Evolutionary conservation across 2,329 filamentous ascomycete genomes (phyloP).

Genomic region (Colletotrichum sp.): DNA sequence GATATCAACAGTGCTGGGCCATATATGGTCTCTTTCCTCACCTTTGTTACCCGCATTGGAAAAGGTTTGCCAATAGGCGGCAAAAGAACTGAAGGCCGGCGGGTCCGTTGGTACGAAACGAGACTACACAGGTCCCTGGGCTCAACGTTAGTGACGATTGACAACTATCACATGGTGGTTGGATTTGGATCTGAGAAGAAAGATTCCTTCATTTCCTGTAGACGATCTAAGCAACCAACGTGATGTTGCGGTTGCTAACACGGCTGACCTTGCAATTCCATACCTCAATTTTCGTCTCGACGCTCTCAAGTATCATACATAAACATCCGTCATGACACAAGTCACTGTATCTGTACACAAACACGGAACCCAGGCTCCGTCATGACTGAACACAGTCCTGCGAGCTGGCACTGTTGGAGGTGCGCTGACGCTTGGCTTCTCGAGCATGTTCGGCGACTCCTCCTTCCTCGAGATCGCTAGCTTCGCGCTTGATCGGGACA

Average conservation of each 20-base stretch:
- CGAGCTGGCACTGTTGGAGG: not conserved
- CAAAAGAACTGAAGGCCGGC: not conserved
- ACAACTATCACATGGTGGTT: not conserved
- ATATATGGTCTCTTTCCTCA: accelerated
- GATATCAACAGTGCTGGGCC: not conserved
- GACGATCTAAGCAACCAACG: not conserved
- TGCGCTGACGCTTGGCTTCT: not conserved
- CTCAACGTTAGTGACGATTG: not conserved
- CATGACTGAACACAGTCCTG: not conserved
- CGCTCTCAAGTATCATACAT: not conserved
- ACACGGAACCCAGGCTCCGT: accelerated
- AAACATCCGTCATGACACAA: not conserved
- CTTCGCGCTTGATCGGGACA: not conserved
- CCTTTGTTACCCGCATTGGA: not conserved
- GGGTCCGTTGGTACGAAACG: not conserved
- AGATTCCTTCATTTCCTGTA: not conserved
- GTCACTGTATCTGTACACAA: not conserved
- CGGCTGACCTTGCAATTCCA: not conserved
- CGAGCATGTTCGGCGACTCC: not conserved
- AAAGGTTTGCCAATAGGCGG: accelerated
- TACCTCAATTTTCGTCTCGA: accelerated
- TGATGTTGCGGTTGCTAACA: not conserved
- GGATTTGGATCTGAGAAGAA: not conserved
- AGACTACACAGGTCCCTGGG: too few relatives aligned
- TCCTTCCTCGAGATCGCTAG: not conserved